Evolutionary conservation across 306 rosid genomes (phyloP).

Genomic region (Herpetospermum pedunculosum): DNA sequence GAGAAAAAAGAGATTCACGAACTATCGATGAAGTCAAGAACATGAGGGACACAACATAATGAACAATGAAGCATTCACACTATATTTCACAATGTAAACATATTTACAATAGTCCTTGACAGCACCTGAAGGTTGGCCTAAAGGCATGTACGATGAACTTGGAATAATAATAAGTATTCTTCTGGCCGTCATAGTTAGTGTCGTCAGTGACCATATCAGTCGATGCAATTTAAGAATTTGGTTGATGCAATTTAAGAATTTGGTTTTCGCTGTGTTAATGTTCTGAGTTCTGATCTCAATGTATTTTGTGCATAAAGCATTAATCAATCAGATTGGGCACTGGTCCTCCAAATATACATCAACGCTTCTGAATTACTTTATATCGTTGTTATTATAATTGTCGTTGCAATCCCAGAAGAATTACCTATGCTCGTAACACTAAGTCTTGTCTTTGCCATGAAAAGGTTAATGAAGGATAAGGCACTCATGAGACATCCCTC

Average conservation of each 20-base stretch:
- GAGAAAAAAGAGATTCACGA: background rate
- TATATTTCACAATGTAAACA: no score
- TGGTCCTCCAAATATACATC: constrained; percentile 57
- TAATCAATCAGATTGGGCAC: constrained; percentile 18
- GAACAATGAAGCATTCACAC: background rate
- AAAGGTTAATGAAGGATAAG: constrained; percentile 69
- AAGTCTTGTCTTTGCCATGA: constrained; percentile 93
- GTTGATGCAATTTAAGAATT: no score
- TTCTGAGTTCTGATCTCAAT: constrained; percentile 60
- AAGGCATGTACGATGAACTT: no score
- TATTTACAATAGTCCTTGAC: no score
- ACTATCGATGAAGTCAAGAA: background rate
- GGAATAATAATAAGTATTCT: no score
- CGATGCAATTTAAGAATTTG: no score
- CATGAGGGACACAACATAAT: background rate
- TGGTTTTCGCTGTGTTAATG: constrained; percentile 59
- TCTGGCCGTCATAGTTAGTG: no score
- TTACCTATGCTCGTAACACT: constrained; percentile 80
- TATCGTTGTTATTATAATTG: constrained; percentile 72
- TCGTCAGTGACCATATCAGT: no score
- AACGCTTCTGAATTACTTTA: constrained; percentile 49
- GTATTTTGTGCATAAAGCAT: constrained; percentile 36
- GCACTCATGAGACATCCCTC: constrained; percentile 87
- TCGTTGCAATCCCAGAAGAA: constrained; percentile 92
- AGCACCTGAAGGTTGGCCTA: no score